Base-by-base conservation (phyloP, 2,329 filamentous ascomycete species). In the Paracorniculantispora psalliotae region DNA sequence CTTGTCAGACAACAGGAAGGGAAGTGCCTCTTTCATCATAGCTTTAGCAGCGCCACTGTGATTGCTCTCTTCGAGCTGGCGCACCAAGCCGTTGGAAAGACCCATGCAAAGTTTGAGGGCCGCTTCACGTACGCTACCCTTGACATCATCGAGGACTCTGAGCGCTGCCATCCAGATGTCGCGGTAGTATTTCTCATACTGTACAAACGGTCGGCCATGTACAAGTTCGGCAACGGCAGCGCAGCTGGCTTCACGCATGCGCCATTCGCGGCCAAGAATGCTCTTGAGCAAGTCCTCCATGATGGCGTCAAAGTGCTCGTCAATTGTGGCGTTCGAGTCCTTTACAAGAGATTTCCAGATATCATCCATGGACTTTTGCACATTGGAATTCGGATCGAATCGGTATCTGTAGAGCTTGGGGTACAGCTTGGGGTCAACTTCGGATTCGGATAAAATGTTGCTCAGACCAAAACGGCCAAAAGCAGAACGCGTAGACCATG, bases 301-400 rank as follows among this genome's bases (percentile, higher is more conserved):
- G 66, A 99, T 97, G 9, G 85, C 84, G 63, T 96, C 89, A 68
- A 97, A 97, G 72, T 97, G 83, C 19, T 81, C 78, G 63, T 94
- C 87, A 46, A 97, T 83, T 0, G 89, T 90, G 0, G 82, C 80
- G 19, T 84, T 86, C 1, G 91, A 84, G 66, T 97, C 92, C 69
- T 96, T 96, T 57, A 97, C 92, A n/a, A 99, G 77, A 0, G 93
- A 88, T 67, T 90, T 92, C 94, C 94, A 99, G 64, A 99, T 97
- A 63, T 96, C 91, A 59, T 96, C 92, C 94, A 99, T 99, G 0
- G 93, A 96, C 50, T 87, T 83, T 70, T 93, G 91, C 13, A 97
- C 94, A 63, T 96, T 96, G 2, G 87, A 81, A 68, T 97, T 97
- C 0, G 94, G 94, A 71, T 99, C 94, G 62, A 97, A 97, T 52